These are phyloP conservation scores for Nadsonia commutata DNA, from an alignment of 1,139 yeast species.

Conservation along the genomic window DNA sequence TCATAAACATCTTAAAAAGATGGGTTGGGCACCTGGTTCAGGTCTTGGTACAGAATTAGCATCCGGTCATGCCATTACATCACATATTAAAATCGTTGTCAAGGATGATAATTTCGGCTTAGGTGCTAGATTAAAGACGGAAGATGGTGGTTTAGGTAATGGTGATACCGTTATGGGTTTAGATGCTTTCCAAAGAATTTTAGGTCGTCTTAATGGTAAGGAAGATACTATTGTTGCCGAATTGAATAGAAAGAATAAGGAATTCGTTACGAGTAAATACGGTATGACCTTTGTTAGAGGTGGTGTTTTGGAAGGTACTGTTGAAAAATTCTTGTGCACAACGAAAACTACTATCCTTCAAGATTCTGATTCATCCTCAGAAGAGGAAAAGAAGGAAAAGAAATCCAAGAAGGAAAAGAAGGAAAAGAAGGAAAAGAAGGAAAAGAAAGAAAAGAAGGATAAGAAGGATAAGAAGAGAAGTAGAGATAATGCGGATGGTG, in stretches of 20 bases:
- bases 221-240: conserved; percentile 18
- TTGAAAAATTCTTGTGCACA: conserved; percentile 38
- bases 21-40: conserved; percentile 87
- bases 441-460: conserved; percentile 19
- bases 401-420: conserved; percentile 16
- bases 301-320: conserved; percentile 67
- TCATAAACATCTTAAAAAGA: conserved; percentile 61
- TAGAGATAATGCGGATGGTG: conserved; percentile 19
- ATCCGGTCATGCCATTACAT: conserved; percentile 39
- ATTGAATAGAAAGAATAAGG: conserved; percentile 13
- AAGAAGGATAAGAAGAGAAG: conserved; percentile 21
- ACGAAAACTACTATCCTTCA: conserved; percentile 9
- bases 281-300: conserved; percentile 82
- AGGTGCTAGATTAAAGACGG: conserved; percentile 50
- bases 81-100: conserved; percentile 68
- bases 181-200: conserved; percentile 80
- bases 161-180: conserved; percentile 80
- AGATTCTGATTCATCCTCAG: conserved; percentile 13
- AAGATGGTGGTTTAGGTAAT: conserved; percentile 37
- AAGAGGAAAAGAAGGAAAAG: conserved; percentile 32
- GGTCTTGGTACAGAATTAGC: conserved; percentile 59
- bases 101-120: conserved; percentile 77
- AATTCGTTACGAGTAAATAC: conserved; percentile 56
- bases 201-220: conserved; percentile 57
- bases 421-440: conserved; percentile 20